These are phyloP conservation scores for Elymus sibiricus DNA, from an alignment of 176 grass and related monocot genomes.

Conservation along the genomic window DNA sequence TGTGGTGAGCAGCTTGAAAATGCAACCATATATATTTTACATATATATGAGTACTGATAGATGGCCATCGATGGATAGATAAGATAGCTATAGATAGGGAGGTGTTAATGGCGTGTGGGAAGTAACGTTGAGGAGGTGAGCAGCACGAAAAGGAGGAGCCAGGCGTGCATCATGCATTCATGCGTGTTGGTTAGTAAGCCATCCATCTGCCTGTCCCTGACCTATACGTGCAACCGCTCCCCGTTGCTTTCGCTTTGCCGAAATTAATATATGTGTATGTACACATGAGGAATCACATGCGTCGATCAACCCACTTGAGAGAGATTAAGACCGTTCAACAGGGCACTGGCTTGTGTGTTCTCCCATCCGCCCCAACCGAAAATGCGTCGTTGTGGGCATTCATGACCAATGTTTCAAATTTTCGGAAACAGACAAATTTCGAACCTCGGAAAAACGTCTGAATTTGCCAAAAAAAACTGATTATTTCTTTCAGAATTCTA, in stretches of 20 bases:
- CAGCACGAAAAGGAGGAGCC: neutral
- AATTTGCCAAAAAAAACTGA: neutral
- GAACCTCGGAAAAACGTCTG: too few relatives aligned
- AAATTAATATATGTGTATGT: neutral
- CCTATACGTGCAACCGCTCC: neutral
- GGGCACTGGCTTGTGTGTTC: neutral
- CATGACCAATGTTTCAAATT: neutral
- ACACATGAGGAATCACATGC: neutral
- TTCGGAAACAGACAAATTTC: neutral
- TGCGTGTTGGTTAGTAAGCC: neutral
- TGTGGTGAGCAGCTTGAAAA: too few relatives aligned
- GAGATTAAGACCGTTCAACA: neutral
- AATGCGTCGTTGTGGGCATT: neutral
- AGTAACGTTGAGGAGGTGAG: too few relatives aligned
- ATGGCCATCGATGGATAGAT: too few relatives aligned
- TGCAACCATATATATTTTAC: neutral
- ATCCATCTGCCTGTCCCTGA: neutral
- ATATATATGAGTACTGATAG: too few relatives aligned
- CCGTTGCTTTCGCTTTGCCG: neutral
- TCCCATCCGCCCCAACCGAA: neutral
- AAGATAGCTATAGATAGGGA: too few relatives aligned
- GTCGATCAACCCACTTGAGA: neutral
- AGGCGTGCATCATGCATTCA: neutral
- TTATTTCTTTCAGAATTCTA: too few relatives aligned
- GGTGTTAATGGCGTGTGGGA: neutral